Evolutionary conservation across 2,329 filamentous ascomycete species (phyloP).

Genomic region (Cladophialophora carrionii): DNA sequence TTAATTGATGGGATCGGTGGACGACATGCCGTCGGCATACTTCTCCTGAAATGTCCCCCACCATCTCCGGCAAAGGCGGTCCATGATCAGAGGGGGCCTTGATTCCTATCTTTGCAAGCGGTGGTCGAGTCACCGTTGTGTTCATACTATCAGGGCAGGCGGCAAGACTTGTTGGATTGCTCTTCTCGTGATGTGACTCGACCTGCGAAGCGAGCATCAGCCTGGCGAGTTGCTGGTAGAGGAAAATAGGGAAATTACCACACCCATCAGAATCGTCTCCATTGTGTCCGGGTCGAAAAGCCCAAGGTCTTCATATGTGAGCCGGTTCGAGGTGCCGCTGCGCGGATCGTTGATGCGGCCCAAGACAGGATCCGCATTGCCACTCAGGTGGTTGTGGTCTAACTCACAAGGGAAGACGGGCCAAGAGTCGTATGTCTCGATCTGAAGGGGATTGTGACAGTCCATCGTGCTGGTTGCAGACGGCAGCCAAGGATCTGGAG

Average conservation of each 20-base stretch:
- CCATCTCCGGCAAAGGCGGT: constrained; percentile 4
- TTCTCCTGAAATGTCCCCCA: constrained; percentile 13
- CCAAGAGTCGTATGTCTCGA: background rate
- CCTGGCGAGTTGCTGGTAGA: background rate
- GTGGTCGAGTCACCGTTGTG: background rate
- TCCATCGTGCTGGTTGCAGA: constrained; percentile 3
- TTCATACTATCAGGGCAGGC: background rate
- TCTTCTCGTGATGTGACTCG: constrained; percentile 1
- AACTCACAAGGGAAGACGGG: background rate
- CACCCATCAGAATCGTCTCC: constrained; percentile 2
- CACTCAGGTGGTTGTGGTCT: background rate
- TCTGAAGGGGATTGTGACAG: background rate
- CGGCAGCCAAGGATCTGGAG: background rate
- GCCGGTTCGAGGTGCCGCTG: background rate
- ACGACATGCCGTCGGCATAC: background rate
- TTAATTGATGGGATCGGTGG: background rate
- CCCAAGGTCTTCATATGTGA: background rate
- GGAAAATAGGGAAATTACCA: background rate
- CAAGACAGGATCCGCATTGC: too few species aligned
- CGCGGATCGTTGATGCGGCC: background rate
- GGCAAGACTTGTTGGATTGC: background rate
- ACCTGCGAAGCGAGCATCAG: background rate
- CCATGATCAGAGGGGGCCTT: background rate
- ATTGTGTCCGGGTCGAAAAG: constrained; percentile 8
- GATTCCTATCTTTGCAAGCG: background rate